Percentiles rank a stretch among this genome's conserved stretches.
Conservation (phyloP, 2,329 filamentous ascomycete species). For the Remersonia thermophila region DNA sequence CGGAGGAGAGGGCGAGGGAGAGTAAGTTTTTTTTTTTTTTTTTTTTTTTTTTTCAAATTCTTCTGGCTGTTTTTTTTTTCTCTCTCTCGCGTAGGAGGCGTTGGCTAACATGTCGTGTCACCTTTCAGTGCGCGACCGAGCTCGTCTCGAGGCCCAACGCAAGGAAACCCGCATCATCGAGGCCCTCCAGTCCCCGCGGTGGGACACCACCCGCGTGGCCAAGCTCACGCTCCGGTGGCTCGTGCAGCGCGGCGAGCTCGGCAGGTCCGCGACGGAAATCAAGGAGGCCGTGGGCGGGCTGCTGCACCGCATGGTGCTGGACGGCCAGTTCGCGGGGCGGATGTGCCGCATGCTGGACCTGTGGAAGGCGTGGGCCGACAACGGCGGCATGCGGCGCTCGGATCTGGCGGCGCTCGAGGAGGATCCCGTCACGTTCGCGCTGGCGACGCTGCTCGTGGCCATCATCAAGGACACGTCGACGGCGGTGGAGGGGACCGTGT, state of each 20-base stretch:
- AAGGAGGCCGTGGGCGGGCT: slow-evolving; percentile 34
- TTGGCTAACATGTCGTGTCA: background rate
- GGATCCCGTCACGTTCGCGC: slow-evolving; percentile 31
- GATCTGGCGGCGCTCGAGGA: slow-evolving; percentile 30
- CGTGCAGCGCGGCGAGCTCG: slow-evolving; percentile 14
- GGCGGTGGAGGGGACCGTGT: slow-evolving; percentile 34
- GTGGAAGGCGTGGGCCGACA: slow-evolving; percentile 44
- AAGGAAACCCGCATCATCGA: slow-evolving; percentile 34
- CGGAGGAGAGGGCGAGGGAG: slow-evolving; percentile 32
- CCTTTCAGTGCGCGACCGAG: slow-evolving; percentile 29
- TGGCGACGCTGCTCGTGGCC: slow-evolving; percentile 35
- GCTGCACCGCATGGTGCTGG: slow-evolving; percentile 40
- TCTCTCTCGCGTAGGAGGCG: background rate
- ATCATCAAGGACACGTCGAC: slow-evolving; percentile 34
- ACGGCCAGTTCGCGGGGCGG: slow-evolving; percentile 29
- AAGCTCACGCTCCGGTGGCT: slow-evolving; percentile 35
- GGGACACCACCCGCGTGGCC: slow-evolving; percentile 36
- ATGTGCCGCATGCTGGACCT: slow-evolving; percentile 34
- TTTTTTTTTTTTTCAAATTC: background rate
- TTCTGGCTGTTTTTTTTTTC: background rate
- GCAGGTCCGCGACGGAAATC: slow-evolving; percentile 16
- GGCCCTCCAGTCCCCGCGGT: slow-evolving; percentile 41
- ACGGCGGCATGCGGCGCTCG: slow-evolving; percentile 38
- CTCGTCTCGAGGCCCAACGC: slow-evolving; percentile 28
- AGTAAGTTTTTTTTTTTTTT: slow-evolving; percentile 23